Conservation (phyloP, 1,284 basidiomycete species). For the Melampsora larici-populina region DNA sequence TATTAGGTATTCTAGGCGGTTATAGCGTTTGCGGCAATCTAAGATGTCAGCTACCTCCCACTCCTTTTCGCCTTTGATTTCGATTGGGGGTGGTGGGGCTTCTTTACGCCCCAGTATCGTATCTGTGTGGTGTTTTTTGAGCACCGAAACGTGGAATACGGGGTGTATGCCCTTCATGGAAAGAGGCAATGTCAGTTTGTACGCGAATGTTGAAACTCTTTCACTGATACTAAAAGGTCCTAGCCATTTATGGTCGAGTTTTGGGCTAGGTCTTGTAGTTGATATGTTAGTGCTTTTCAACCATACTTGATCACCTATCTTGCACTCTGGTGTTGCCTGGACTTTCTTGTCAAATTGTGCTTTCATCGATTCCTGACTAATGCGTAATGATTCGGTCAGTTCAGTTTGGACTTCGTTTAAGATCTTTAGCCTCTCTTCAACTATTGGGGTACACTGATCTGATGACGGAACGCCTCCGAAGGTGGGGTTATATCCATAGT, state of each 20-base stretch:
- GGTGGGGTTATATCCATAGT: conserved; percentile 54
- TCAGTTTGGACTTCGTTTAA: neutral
- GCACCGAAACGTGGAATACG: neutral
- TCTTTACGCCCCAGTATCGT: neutral
- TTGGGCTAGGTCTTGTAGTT: neutral
- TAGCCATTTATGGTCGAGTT: neutral
- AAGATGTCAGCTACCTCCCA: neutral
- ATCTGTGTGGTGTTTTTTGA: neutral
- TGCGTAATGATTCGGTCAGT: neutral
- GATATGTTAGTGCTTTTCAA: neutral
- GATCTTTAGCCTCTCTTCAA: neutral
- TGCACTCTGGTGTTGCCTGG: neutral
- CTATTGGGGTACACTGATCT: neutral
- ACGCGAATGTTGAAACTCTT: too few species aligned
- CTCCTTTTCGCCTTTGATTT: neutral
- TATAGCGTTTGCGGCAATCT: neutral
- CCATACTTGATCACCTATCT: neutral
- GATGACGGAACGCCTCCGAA: conserved; percentile 30
- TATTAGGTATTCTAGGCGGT: neutral
- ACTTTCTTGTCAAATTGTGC: neutral
- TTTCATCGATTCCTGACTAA: neutral
- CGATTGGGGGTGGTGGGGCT: neutral
- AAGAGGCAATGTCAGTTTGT: neutral
- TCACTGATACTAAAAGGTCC: neutral
- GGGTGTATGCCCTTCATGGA: too few species aligned